Evolutionary conservation across 169 alveolate species (phyloP).

Genomic region (Neospora caninum): DNA sequence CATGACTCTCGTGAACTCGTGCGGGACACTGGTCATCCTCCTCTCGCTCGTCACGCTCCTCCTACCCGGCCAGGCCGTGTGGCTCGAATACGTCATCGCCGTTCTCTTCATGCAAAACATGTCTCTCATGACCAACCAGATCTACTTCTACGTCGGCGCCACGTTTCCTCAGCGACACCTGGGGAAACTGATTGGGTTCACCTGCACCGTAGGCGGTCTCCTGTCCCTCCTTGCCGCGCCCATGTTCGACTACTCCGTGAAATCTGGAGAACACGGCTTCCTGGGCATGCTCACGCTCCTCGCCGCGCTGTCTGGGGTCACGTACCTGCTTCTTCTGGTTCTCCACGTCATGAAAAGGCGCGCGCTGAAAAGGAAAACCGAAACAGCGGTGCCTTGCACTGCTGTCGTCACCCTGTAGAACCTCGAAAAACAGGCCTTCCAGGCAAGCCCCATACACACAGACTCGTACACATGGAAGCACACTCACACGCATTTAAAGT

Average conservation of each 20-base stretch:
- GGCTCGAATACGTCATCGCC: slow-evolving; percentile 20
- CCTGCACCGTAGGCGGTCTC: slow-evolving; percentile 44
- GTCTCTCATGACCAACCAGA: slow-evolving; percentile 40
- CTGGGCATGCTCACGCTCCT: slow-evolving; percentile 14
- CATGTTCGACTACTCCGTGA: slow-evolving; percentile 36
- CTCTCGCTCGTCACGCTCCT: slow-evolving; percentile 23
- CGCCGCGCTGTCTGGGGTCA: background rate
- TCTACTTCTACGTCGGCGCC: slow-evolving; percentile 26
- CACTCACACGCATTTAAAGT: background rate
- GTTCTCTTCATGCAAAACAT: background rate
- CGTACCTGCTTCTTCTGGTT: background rate
- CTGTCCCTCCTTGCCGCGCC: slow-evolving; percentile 46
- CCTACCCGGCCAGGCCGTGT: background rate
- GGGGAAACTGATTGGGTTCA: slow-evolving; percentile 48
- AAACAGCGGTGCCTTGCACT: background rate
- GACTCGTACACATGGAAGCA: too few species aligned
- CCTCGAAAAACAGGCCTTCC: background rate
- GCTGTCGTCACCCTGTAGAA: background rate
- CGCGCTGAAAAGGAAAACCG: background rate
- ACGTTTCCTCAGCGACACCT: slow-evolving; percentile 32
- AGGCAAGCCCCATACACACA: too few species aligned
- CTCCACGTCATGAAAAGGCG: slow-evolving; percentile 1
- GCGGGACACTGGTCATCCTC: slow-evolving; percentile 27
- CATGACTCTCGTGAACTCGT: slow-evolving; percentile 5
- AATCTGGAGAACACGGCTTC: background rate